Evolutionary conservation across 2,329 filamentous ascomycete genomes (phyloP), one percentile per base, ranked within the genome.

Genomic region (Setomelanomma holmii): DNA sequence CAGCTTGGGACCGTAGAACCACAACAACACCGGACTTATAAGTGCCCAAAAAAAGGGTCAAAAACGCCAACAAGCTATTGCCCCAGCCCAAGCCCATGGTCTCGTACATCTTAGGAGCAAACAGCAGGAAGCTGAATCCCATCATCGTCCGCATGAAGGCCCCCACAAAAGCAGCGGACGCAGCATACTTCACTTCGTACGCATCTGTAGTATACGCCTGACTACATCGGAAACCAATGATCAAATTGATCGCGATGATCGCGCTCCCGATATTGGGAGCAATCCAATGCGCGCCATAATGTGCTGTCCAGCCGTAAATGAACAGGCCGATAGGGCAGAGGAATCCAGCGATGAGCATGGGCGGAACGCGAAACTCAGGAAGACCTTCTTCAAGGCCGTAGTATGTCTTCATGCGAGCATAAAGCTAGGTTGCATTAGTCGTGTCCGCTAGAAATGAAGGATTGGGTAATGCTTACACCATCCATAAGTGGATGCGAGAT

Each of bases 121-220:
- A 82, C 16, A 88, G 71, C 0, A 85, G 86, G 2, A 88, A 75
- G 33, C 84, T 71, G 11, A 82, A 83, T 4, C 83, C 85, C 12
- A 82, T 74, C 4, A 85, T 67, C 5, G 75, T 78, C 19, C 85
- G 73, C 33, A 87, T 64, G 4, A 89, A 81, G 0, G 85, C 64
- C 4, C 86, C 86, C 1, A 86, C 86, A 1, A 87, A 86, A 0
- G 88, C 79, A 0, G 85, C 87, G 2, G 63, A 68, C 6, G 69
- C 65, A 8, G 65, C 65, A 33, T 69, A 67, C 22, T 75, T 67
- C 8, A 61, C 82, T 82, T 10, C 86, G 60, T 82, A 88, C 4
- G 81, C 79, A 50, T 89, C 86, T 30, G 88, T 82, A 1, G 88
- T 79, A 58, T 90, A 90, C 12, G 84, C 84, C 49, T 83, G 80